Evolutionary conservation across 1,139 yeast genomes (phyloP), one percentile per base, ranked within the genome.

Genomic region (Hemisphaericaspora lyxosophila): DNA sequence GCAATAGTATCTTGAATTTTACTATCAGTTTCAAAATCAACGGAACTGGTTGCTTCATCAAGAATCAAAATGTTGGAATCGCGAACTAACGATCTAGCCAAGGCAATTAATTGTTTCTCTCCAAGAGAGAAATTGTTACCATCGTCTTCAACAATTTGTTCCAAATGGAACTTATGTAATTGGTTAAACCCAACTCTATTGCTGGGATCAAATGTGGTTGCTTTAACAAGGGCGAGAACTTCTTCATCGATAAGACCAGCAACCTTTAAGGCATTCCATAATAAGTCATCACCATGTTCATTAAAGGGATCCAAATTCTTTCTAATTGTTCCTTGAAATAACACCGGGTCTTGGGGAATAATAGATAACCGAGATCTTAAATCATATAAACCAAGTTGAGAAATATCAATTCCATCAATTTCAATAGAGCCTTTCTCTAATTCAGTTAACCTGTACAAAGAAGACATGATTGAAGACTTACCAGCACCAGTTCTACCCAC

Each of bases 401-500:
- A 59, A 38, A 78, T 78, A 53, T 82, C 85, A 27, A 80, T 48
- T 1, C 73, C 85, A 54, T 83, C 90, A 49, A 84, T 78, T 2
- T 51, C 42, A 37, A 83, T 72, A 13, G 53, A 47, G 6, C 90
- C 90, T 0, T 55, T 43, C 13, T 61, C 51, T 31, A 82, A 55
- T 52, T 84, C 89, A 11, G 73, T 62, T 26, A 84, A 60, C 40
- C 92, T 70, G 57, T 76, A 84, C 40, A 84, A 61, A 0, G 85
- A 84, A 16, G 76, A 68, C 73, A 82, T 78, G 33, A 84, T 76
- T 2, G 88, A 78, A 16, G 85, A 74, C 57, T 84, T 84, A 30
- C 92, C 92, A 7, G 90, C 90, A 41, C 98, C 98, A 1, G 98
- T 92, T 62, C 97, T 83, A 34, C 97, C 98, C 50, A 92, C 96